A percentile compares a stretch with the other conserved stretches of the same genome.
phyloP scores from a whole-genome alignment of 2,329 filamentous ascomycete genomes.

The Alternaria metachromatica region DNA sequence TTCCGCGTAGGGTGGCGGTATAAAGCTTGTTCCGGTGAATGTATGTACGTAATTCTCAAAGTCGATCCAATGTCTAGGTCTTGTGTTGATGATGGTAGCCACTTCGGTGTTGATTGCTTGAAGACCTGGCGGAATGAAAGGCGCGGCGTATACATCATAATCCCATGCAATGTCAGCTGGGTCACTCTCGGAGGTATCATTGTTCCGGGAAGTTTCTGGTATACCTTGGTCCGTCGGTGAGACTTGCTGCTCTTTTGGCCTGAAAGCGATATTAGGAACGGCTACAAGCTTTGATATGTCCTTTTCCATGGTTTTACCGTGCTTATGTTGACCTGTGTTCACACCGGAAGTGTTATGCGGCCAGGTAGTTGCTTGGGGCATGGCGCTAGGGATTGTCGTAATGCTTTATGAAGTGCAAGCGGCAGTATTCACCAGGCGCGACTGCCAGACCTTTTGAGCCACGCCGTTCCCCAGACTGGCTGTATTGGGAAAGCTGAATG shows the following conservation, averaged over 20 bases:
- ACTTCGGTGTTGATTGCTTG: slow-evolving; percentile 24
- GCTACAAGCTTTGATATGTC: slow-evolving; percentile 7
- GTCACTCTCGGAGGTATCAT: not conserved
- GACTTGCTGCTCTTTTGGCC: not conserved
- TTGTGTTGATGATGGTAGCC: slow-evolving; percentile 8
- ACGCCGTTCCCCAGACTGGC: not conserved
- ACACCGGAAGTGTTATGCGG: not conserved
- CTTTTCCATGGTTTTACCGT: not conserved
- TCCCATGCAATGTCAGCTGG: not conserved
- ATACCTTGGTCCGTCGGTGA: not conserved
- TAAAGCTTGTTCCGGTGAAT: slow-evolving; percentile 31
- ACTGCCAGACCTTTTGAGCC: not conserved
- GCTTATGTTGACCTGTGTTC: not conserved
- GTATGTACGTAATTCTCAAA: slow-evolving; percentile 18
- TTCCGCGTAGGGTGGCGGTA: not conserved
- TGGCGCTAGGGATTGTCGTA: not conserved
- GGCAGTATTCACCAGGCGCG: not conserved
- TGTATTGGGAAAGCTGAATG: accelerated
- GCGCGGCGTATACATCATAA: slow-evolving; percentile 31
- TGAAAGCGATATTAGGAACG: slow-evolving; percentile 4
- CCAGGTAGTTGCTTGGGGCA: not conserved
- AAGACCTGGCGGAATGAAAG: slow-evolving; percentile 24
- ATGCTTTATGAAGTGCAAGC: not conserved
- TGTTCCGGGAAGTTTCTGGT: not conserved
- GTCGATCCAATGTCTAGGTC: slow-evolving; percentile 20